Percentiles rank a stretch among this genome's conserved stretches.
Conservation (phyloP, 371 early-diverging fungal species). For the Mucor saturninus region DNA sequence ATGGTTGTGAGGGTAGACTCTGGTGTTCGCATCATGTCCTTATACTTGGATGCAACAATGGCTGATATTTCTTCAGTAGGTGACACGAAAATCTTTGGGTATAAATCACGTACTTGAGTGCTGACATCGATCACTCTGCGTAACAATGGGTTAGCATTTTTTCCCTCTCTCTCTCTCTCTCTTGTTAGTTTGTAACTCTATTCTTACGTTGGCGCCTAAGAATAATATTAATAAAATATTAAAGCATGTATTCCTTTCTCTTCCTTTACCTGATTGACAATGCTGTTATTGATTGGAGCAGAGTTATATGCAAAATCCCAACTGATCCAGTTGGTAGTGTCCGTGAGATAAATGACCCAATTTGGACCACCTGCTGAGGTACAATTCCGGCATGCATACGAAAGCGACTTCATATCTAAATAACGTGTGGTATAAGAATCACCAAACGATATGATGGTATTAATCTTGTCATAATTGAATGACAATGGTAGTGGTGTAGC, state of each 20-base stretch:
- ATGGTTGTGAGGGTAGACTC: slow-evolving; percentile 33
- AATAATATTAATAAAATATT: not conserved
- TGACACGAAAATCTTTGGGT: slow-evolving; percentile 26
- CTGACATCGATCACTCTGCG: slow-evolving; percentile 38
- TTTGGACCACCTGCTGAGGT: slow-evolving; percentile 48
- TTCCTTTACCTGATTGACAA: slow-evolving; percentile 35
- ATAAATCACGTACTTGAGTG: slow-evolving; percentile 36
- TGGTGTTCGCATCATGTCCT: slow-evolving; percentile 11
- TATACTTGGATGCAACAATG: slow-evolving; percentile 12
- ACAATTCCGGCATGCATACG: slow-evolving; percentile 36
- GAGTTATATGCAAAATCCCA: slow-evolving; percentile 50
- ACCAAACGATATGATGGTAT: slow-evolving; percentile 44
- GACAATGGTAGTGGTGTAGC: not conserved
- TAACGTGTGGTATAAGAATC: slow-evolving; percentile 47
- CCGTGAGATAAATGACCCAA: slow-evolving; percentile 44
- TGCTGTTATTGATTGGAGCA: slow-evolving; percentile 36
- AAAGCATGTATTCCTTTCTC: not conserved
- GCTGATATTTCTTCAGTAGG: slow-evolving; percentile 5
- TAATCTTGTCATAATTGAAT: slow-evolving; percentile 23
- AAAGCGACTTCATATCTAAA: slow-evolving; percentile 28
- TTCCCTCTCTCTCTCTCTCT: not conserved
- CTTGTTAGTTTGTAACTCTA: not conserved
- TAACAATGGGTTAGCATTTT: not conserved
- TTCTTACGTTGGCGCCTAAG: slow-evolving; percentile 16
- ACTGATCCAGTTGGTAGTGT: slow-evolving; percentile 25